Base-by-base conservation (phyloP, 2,329 filamentous ascomycete genomes). In the Mariannaea elegans region DNA sequence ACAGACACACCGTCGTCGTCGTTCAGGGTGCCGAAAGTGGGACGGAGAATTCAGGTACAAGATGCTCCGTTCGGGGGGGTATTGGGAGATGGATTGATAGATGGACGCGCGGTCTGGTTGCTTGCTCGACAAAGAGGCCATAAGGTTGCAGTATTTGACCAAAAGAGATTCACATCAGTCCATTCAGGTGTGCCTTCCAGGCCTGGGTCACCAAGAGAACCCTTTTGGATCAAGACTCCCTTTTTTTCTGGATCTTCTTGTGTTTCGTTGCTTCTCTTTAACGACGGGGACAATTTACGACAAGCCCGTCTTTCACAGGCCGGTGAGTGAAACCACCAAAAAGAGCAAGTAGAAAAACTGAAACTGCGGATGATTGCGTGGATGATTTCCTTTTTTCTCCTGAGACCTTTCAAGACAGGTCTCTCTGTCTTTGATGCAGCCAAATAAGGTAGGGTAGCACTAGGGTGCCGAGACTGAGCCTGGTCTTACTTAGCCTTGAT, bases 81-180 rank as follows among this genome's bases (percentile, higher is more conserved):
- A 45, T 12, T 6, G 12, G 27, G 27, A 12, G 27, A 7, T 31
- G 12, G 27, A 12, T 7, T 31, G 12, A 31, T 12, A 31, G 27
- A 31, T 31, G 27, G 27, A 59, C 55, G 55, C 55, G 41, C 42
- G 48, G 56, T 48, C 34, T n/a, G 32, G n/a, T 16, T 27, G 45
- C n/a, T 13, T 7, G 12, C 13, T 41, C 38, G 38, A 18, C 18
- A 41, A 23, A 41, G 48, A 34, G 19, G 34, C 47, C 16, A 23
- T 50, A 21, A 12, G 36, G 18, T 13, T 21, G 18, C n/a, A 13
- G 24, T 19, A 23, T 8, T 16, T n/a, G 46, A 19, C 32, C 49
- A 32, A 36, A 34, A 44, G 39, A 32, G 36, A n/a, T 1, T 23
- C 14, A 24, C 23, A 16, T 44, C 45, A 44, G 19, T 44, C 24